Base-by-base conservation (phyloP, 2,329 filamentous ascomycete genomes). In the Sporothrix mexicana region DNA sequence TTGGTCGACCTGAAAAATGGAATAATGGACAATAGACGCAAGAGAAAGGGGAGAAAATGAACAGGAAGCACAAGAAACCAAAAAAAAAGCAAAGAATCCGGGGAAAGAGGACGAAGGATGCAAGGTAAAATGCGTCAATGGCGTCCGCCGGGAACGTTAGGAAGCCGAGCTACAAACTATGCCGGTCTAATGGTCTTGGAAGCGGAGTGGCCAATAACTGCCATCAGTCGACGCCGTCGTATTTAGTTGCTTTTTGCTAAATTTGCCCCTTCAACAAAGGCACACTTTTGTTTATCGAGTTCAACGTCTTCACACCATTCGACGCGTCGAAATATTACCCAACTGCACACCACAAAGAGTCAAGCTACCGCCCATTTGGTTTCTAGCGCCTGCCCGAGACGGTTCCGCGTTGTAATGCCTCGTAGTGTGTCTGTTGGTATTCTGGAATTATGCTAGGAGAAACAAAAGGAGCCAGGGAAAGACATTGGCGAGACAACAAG, bases 371-470 rank as follows among this genome's bases (percentile, higher is more conserved):
- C 25, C 55, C 55, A 17, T 59, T 59, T 36, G 55, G 25, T 59
- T 36, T 7, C 25, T n/a, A 59, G 55, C 30, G 55, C 55, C 55
- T 30, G 23, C 55, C 55, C 23, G 55, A 57, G 55, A 57, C 55
- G 7, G 15, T 51, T 51, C 49, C 49, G n/a, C 49, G 1, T 47
- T 45, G 45, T 53, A 20, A 17, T 15, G 17, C 15, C 51, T 53
- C 17, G 20, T 53, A 20, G 10, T n/a, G 17, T 20, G 8, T 20
- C 8, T 53, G n/a, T 53, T 7, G 17, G 17, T 2, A 8, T 53
- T 20, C 1, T 53, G n/a, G 3, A 4, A 1, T 47, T 17, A 47
- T 36, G 30, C 30, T 36, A 36, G 3, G 30, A 36, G 30, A 36
- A 36, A 36, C 30, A 36, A 36, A 36, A 36, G 7, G 30, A 36